Evolutionary conservation across 2,329 filamentous ascomycete genomes (phyloP).

Genomic region (Blastomyces percursus): DNA sequence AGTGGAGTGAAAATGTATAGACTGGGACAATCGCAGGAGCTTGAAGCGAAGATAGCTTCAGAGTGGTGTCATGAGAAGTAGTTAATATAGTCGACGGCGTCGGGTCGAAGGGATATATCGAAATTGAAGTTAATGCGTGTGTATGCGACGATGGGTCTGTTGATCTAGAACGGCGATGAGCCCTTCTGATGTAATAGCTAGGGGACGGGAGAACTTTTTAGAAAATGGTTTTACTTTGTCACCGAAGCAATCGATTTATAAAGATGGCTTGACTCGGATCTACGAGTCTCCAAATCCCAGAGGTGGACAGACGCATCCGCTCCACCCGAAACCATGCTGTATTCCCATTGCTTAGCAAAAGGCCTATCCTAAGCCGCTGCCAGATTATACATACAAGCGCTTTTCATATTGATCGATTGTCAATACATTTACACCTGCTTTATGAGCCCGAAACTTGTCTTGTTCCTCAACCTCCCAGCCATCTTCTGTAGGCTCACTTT

Average conservation of each 20-base stretch:
- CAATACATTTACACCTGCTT: slow-evolving; percentile 66
- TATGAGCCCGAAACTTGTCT: slow-evolving; percentile 47
- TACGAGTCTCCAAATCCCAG: slow-evolving; percentile 67
- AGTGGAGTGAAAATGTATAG: slow-evolving; percentile 37
- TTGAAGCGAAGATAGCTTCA: slow-evolving; percentile 35
- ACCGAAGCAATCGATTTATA: slow-evolving; percentile 41
- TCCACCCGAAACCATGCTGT: slow-evolving; percentile 69
- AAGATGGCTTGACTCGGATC: slow-evolving; percentile 41
- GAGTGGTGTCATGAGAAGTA: slow-evolving; percentile 36
- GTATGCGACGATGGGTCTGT: slow-evolving; percentile 33
- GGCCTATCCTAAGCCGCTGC: slow-evolving; percentile 12
- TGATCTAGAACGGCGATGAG: slow-evolving; percentile 14
- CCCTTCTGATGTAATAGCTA: background rate
- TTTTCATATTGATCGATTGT: slow-evolving; percentile 75
- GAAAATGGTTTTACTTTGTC: slow-evolving; percentile 19
- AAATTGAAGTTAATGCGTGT: slow-evolving; percentile 37
- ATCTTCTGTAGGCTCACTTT: slow-evolving; percentile 3
- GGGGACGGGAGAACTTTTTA: slow-evolving; percentile 4
- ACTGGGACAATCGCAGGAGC: slow-evolving; percentile 31
- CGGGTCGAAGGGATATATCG: slow-evolving; percentile 40
- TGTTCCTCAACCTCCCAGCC: slow-evolving; percentile 17
- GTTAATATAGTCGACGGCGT: slow-evolving; percentile 37
- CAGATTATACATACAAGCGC: slow-evolving; percentile 44
- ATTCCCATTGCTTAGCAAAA: slow-evolving; percentile 3
- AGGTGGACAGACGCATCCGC: slow-evolving; percentile 73